Conservation (phyloP, 768 basidiomycete species). For the Boletus insuetus region DNA sequence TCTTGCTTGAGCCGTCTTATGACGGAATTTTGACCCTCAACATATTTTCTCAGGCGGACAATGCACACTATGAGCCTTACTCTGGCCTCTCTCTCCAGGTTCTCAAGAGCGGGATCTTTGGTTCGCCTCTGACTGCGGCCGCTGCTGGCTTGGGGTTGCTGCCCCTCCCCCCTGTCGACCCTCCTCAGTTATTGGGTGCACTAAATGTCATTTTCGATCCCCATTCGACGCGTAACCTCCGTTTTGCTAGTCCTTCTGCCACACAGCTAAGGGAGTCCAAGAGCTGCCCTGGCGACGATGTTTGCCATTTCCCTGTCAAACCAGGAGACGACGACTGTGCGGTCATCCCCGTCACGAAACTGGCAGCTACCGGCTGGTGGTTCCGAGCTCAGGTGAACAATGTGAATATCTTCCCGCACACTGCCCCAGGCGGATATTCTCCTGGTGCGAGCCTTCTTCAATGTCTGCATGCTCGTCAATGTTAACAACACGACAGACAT, state of each 20-base stretch:
- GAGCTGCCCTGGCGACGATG: not conserved
- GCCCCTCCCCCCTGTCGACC: not conserved
- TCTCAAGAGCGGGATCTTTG: not conserved
- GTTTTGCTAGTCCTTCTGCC: constrained; percentile 8
- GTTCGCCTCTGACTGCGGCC: too few species aligned
- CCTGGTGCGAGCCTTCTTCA: not conserved
- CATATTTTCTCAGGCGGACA: not conserved
- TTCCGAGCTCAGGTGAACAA: not conserved
- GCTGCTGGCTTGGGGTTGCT: too few species aligned
- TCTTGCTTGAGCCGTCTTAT: not conserved
- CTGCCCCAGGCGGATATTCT: not conserved
- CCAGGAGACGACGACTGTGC: not conserved
- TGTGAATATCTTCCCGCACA: constrained; percentile 4
- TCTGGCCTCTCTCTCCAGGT: constrained; percentile 7
- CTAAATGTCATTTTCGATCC: constrained; percentile 11
- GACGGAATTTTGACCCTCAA: constrained; percentile 6
- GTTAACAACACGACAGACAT: not conserved
- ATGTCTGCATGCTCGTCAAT: not conserved
- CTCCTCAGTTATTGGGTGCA: constrained; percentile 3
- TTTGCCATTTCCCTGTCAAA: not conserved
- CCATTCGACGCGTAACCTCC: constrained; percentile 10
- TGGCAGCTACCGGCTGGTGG: constrained; percentile 13
- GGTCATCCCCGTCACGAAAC: constrained; percentile 6
- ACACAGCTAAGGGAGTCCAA: not conserved
- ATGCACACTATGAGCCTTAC: constrained; percentile 1